These are phyloP conservation scores for Metarhizium brunneum DNA, from an alignment of 2,329 filamentous ascomycete genomes.

Conservation along the genomic window DNA sequence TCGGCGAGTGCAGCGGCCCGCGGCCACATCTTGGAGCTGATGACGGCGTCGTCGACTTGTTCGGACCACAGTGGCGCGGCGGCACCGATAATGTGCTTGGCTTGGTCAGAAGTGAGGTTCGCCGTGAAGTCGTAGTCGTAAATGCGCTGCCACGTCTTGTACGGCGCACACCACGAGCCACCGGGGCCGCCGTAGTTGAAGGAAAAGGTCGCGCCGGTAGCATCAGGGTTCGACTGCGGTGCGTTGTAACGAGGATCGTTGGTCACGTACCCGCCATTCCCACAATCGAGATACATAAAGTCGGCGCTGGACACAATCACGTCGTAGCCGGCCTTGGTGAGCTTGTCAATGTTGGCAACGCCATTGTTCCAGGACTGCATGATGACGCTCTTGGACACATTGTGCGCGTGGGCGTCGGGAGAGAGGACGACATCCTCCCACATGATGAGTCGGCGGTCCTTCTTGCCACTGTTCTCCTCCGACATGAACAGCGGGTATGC, in stretches of 20 bases:
- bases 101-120: constrained; percentile 35
- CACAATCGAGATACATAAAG: constrained; percentile 49
- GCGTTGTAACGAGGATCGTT: constrained; percentile 47
- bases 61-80: constrained; percentile 44
- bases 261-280: constrained; percentile 40
- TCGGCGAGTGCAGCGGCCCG: constrained; percentile 47
- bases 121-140: constrained; percentile 48
- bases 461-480: constrained; percentile 11
- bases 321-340: constrained; percentile 39
- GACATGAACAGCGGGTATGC: constrained; percentile 38
- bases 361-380: constrained; percentile 48
- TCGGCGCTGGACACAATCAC: constrained; percentile 47
- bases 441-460: constrained; percentile 44
- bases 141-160: constrained; percentile 52
- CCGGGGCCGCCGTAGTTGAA: constrained; percentile 47
- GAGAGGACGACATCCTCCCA: constrained; percentile 44
- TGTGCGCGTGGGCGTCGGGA: constrained; percentile 31
- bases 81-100: constrained; percentile 40
- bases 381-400: constrained; percentile 40
- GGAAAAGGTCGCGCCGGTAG: constrained; percentile 22
- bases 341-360: constrained; percentile 38
- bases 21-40: constrained; percentile 45
- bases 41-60: constrained; percentile 42
- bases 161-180: constrained; percentile 48
- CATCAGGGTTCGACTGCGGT: constrained; percentile 39